Conservation (phyloP, 2,329 filamentous ascomycete genomes). For the Fusarium floridanum region DNA sequence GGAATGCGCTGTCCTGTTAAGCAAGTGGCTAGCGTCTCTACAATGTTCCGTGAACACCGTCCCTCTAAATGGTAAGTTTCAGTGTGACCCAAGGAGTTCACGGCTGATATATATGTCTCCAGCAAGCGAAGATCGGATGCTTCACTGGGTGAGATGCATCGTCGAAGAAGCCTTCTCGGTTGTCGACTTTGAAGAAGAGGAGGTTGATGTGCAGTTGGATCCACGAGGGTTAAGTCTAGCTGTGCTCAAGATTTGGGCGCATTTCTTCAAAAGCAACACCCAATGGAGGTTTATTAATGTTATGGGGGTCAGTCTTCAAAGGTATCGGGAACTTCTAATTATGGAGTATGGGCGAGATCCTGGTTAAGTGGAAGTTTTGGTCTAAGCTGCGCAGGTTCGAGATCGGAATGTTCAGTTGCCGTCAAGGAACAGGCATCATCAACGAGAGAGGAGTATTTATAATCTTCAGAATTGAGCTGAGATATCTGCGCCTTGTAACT, state of each 20-base stretch:
- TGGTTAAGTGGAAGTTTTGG: not conserved
- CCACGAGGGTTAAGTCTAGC: conserved; percentile 51
- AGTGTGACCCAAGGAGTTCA: not conserved
- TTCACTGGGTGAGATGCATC: conserved; percentile 61
- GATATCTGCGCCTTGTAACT: not conserved
- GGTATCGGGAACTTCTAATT: conserved; percentile 47
- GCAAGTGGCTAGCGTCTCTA: conserved; percentile 59
- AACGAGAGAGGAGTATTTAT: not conserved
- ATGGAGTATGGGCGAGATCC: not conserved
- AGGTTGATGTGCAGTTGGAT: not conserved
- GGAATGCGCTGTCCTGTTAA: conserved; percentile 66
- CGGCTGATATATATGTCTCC: not conserved
- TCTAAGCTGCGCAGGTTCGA: not conserved
- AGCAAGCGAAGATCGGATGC: conserved; percentile 59
- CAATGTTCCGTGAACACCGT: not conserved
- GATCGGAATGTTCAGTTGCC: too few relatives aligned
- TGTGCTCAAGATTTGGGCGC: conserved; percentile 60
- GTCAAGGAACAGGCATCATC: not conserved
- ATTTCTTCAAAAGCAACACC: conserved; percentile 62
- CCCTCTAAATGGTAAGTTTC: not conserved
- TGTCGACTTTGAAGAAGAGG: conserved; percentile 50
- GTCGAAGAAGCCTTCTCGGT: conserved; percentile 58
- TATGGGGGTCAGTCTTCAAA: conserved; percentile 56
- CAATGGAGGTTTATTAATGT: conserved; percentile 64
- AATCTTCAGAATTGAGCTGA: not conserved